Conservation (phyloP, 305 asterid genomes). For the Fraxinus nigra region DNA sequence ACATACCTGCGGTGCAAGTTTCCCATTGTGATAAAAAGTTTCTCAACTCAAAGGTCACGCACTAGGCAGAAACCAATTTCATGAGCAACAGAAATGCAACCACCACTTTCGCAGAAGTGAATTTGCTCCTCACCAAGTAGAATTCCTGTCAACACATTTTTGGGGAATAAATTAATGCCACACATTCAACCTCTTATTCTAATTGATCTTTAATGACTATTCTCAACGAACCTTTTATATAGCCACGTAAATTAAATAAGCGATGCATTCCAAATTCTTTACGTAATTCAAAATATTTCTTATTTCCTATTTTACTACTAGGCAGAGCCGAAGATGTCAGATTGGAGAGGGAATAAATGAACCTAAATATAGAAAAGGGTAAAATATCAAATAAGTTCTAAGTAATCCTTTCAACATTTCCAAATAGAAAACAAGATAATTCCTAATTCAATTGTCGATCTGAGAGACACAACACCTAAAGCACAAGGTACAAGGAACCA, state of each 20-base stretch:
- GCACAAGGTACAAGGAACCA: conserved; percentile 20
- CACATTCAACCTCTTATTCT: conserved; percentile 5
- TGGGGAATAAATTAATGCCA: conserved; percentile 13
- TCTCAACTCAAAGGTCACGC: conserved; percentile 53
- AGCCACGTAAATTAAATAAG: neutral
- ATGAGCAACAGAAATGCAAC: conserved; percentile 46
- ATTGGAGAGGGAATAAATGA: neutral
- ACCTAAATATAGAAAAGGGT: conserved; percentile 5
- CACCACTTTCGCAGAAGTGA: conserved; percentile 23
- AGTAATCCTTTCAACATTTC: conserved; percentile 11
- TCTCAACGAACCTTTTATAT: neutral
- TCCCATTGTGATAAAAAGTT: conserved; percentile 62
- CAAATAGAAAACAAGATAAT: neutral
- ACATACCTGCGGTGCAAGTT: conserved; percentile 77
- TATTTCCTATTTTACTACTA: conserved; percentile 1
- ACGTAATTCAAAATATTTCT: conserved; percentile 6
- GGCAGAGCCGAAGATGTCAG: neutral
- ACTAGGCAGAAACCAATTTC: conserved; percentile 50
- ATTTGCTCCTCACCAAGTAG: conserved; percentile 25
- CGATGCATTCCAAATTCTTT: conserved; percentile 2
- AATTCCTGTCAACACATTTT: conserved; percentile 30
- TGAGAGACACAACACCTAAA: conserved; percentile 25
- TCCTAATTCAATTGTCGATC: conserved; percentile 21
- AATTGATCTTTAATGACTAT: conserved; percentile 10
- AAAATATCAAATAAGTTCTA: conserved; percentile 8